A percentile compares a stretch with the other conserved stretches of the same genome.
phyloP scores from a whole-genome alignment of 2,329 filamentous ascomycete species.

The Chaetomium olivaceum region DNA sequence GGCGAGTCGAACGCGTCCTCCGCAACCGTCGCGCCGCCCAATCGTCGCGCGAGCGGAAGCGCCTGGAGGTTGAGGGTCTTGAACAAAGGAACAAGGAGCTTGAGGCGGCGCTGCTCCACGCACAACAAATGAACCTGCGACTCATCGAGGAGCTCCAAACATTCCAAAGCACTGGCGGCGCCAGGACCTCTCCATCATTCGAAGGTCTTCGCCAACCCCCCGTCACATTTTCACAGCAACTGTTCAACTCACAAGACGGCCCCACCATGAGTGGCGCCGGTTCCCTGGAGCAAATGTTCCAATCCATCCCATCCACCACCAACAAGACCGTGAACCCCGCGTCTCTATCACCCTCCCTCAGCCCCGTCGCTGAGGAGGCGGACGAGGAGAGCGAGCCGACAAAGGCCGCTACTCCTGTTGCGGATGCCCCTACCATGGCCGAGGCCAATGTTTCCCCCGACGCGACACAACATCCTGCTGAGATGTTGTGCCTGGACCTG shows the following conservation, averaged over 20 bases:
- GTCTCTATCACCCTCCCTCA: constrained; percentile 59
- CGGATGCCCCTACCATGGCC: constrained; percentile 34
- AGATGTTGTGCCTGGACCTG: constrained; percentile 98
- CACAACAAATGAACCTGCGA: constrained; percentile 54
- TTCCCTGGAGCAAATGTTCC: constrained; percentile 47
- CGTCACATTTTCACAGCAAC: constrained; percentile 59
- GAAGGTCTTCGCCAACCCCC: constrained; percentile 49
- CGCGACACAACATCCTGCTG: constrained; percentile 99
- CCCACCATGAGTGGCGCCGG: constrained; percentile 37
- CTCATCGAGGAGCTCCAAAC: constrained; percentile 54
- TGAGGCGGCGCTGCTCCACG: constrained; percentile 61
- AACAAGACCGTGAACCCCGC: constrained; percentile 61
- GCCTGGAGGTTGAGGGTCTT: constrained; percentile 81
- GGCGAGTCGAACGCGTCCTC: constrained; percentile 93
- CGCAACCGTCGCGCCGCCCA: constrained; percentile 94
- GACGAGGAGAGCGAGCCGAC: constrained; percentile 34
- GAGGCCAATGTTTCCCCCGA: constrained; percentile 63
- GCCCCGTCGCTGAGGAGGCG: constrained; percentile 51
- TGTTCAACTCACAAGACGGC: constrained; percentile 54
- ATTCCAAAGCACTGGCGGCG: constrained; percentile 47
- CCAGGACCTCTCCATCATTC: constrained; percentile 43
- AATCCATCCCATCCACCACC: constrained; percentile 37
- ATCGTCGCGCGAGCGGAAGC: constrained; percentile 92
- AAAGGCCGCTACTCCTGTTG: constrained; percentile 30
- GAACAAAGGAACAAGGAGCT: constrained; percentile 74